Evolutionary conservation across 768 basidiomycete genomes (phyloP).

Genomic region (Trametes cinnabarina): DNA sequence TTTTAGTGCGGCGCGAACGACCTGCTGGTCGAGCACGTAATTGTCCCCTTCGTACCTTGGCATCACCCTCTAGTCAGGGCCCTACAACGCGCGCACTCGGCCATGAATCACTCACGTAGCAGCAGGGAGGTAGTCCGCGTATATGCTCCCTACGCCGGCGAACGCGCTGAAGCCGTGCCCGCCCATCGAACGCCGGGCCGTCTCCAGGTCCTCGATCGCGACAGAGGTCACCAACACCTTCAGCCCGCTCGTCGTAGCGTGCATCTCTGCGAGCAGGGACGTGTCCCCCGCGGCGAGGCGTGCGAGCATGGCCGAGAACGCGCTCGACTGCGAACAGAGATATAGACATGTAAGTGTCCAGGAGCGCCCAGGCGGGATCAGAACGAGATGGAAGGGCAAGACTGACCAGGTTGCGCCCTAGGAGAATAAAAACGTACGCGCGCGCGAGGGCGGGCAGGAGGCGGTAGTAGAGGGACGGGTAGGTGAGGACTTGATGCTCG

Average conservation of each 20-base stretch:
- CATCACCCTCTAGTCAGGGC: too few species aligned
- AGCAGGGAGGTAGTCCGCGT: conserved; percentile 63
- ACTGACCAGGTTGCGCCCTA: conserved; percentile 59
- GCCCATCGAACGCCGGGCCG: conserved; percentile 67
- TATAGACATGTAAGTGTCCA: too few species aligned
- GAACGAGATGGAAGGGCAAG: too few species aligned
- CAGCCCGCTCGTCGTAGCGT: conserved; percentile 66
- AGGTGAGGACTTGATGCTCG: conserved; percentile 66
- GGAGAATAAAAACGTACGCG: conserved; percentile 65
- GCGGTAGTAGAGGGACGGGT: conserved; percentile 73
- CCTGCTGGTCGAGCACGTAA: conserved; percentile 72
- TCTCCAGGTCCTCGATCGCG: conserved; percentile 59
- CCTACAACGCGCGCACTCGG: neutral
- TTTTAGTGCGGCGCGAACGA: conserved; percentile 69
- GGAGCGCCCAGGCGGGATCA: too few species aligned
- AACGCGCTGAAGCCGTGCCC: conserved; percentile 76
- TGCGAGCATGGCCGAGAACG: conserved; percentile 49
- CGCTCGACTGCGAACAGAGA: conserved; percentile 45
- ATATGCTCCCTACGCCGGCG: conserved; percentile 61
- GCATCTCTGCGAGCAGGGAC: conserved; percentile 66
- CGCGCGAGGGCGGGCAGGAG: conserved; percentile 68
- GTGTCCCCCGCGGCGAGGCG: conserved; percentile 57
- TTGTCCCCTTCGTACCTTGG: conserved; percentile 76
- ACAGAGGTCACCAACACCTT: conserved; percentile 57
- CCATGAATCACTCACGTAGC: conserved; percentile 55